Evolutionary conservation across 805 yeast genomes (phyloP).

Genomic region (Ogataea ramenticola): DNA sequence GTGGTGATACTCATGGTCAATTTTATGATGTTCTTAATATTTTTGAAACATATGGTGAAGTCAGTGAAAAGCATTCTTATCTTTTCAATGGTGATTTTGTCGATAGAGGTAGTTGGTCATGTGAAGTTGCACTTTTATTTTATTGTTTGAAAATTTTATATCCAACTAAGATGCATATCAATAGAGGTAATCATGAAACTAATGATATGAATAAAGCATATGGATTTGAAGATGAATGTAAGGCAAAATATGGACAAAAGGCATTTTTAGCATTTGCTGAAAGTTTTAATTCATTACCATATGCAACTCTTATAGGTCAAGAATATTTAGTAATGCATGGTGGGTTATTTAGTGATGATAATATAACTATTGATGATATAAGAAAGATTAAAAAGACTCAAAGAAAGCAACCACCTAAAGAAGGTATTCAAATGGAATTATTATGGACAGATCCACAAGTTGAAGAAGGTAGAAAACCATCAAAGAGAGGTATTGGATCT

Average conservation of each 20-base stretch:
- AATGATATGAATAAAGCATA: slow-evolving; percentile 94
- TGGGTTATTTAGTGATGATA: slow-evolving; percentile 79
- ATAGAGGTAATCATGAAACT: slow-evolving; percentile 96
- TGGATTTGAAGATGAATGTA: slow-evolving; percentile 95
- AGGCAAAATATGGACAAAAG: slow-evolving; percentile 76
- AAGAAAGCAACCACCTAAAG: slow-evolving; percentile 73
- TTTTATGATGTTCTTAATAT: slow-evolving; percentile 82
- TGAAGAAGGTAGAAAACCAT: slow-evolving; percentile 69
- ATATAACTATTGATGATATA: slow-evolving; percentile 66
- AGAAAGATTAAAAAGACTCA: slow-evolving; percentile 62
- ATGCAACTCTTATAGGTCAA: slow-evolving; percentile 72
- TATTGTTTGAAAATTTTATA: slow-evolving; percentile 70
- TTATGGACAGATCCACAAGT: slow-evolving; percentile 96
- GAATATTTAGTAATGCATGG: slow-evolving; percentile 92
- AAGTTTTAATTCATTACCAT: slow-evolving; percentile 79
- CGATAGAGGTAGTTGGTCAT: slow-evolving; percentile 97
- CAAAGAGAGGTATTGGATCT: slow-evolving; percentile 91
- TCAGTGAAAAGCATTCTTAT: slow-evolving; percentile 59
- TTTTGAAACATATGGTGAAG: slow-evolving; percentile 68
- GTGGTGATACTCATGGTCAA: slow-evolving; percentile 98
- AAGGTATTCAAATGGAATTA: slow-evolving; percentile 92
- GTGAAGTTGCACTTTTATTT: slow-evolving; percentile 83
- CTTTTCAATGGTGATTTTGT: slow-evolving; percentile 96
- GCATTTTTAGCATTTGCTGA: slow-evolving; percentile 79
- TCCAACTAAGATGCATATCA: slow-evolving; percentile 65